Evolutionary conservation across 1,284 basidiomycete genomes (phyloP).

Genomic region (Cryptococcus floricola): DNA sequence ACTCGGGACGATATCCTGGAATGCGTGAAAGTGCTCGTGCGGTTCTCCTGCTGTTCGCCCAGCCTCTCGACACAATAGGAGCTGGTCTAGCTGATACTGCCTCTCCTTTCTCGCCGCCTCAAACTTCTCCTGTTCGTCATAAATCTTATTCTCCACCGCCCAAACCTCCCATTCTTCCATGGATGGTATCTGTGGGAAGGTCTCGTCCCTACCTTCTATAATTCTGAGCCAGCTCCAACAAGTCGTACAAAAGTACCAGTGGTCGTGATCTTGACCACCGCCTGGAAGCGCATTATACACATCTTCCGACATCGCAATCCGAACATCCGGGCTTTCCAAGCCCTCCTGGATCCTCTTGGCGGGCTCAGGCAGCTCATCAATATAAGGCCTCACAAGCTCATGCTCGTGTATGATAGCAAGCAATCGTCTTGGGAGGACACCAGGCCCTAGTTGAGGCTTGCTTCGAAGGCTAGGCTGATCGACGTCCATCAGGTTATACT

Average conservation of each 20-base stretch:
- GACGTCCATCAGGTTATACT: constrained; percentile 20
- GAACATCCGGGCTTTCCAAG: neutral
- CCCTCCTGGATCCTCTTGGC: constrained; percentile 2
- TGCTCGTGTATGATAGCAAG: constrained; percentile 33
- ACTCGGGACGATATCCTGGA: constrained; percentile 15
- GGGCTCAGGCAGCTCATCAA: constrained; percentile 25
- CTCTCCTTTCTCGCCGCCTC: constrained; percentile 1
- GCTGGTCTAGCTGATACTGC: constrained; percentile 10
- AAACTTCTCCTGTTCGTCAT: neutral
- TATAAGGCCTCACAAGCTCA: constrained; percentile 27
- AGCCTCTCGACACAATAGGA: constrained; percentile 15
- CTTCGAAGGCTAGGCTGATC: constrained; percentile 5
- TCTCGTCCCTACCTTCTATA: constrained; percentile 10
- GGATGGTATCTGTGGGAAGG: constrained; percentile 3
- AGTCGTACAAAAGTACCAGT: constrained; percentile 42
- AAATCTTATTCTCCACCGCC: neutral
- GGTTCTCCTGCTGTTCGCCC: constrained; percentile 5
- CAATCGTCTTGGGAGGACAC: constrained; percentile 25
- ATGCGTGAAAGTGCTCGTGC: constrained; percentile 33
- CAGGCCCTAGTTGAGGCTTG: constrained; percentile 35
- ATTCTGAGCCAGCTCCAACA: constrained; percentile 42
- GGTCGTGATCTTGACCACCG: constrained; percentile 13
- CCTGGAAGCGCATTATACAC: constrained; percentile 38
- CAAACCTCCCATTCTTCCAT: constrained; percentile 26
- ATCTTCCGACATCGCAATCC: constrained; percentile 18